Evolutionary conservation across 2,329 filamentous ascomycete genomes (phyloP), one percentile per base, ranked within the genome.

Genomic region (Fonsecaea erecta): DNA sequence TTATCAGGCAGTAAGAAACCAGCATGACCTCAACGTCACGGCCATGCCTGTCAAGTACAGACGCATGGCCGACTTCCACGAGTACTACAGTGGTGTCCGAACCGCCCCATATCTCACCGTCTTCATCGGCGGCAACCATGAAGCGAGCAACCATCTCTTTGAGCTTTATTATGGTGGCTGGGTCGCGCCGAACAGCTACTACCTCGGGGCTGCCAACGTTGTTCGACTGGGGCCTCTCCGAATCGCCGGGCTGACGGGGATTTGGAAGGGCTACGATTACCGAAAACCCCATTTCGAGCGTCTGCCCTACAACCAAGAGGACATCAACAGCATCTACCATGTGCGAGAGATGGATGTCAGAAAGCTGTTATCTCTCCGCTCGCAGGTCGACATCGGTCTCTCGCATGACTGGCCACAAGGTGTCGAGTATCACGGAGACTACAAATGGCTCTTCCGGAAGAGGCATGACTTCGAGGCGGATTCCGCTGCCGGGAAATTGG

Each of bases 171-270:
- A 98, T 75, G 95, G 95, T 58, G 95, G 95, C 57, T 99, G 95
- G 95, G 95, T 92, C 5, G 94, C 94, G 7, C 93, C 92, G 8
- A 96, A 95, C 71, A 98, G 99, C 69, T 99, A 97, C 82, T 99
- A 97, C 79, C 85, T 98, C 76, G 95, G 95, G 55, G 92, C 93
- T 35, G 92, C 95, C 65, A 97, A 96, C 74, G 89, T 99, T 8
- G 76, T 99, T 46, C 88, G 90, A 18, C 82, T 96, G 34, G 94
- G 94, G 0, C 90, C 91, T 1, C 80, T 99, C 55, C 88, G 95
- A 24, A 96, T 99, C 67, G 91, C 92, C 37, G 94, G 90, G 4
- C 82, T 98, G 76, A 95, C 92, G 60, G 95, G 95, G 5, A 99
- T 99, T 69, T 99, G 92, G 91, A 97, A 97, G 77, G 90, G 88